These are phyloP conservation scores for Fusarium floridanum DNA, from an alignment of 2,329 filamentous ascomycete species.

Conservation along the genomic window DNA sequence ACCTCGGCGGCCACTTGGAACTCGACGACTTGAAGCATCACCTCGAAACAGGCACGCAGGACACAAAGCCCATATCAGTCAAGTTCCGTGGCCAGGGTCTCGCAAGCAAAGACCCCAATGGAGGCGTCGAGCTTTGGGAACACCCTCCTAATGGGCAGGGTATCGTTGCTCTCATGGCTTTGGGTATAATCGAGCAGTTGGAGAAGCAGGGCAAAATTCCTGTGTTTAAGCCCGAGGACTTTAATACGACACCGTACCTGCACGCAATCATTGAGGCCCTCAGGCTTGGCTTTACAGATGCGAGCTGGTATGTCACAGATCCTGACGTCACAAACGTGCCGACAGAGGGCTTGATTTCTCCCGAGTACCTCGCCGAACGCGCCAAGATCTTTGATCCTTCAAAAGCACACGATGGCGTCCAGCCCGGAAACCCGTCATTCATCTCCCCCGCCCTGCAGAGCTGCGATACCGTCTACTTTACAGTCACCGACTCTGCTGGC, in stretches of 20 bases:
- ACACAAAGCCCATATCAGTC: conserved; percentile 87
- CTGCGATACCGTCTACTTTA: conserved; percentile 96
- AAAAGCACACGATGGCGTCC: conserved; percentile 69
- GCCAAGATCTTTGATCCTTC: conserved; percentile 69
- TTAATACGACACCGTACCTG: conserved; percentile 85
- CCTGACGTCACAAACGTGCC: conserved; percentile 80
- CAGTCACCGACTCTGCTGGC: conserved; percentile 82
- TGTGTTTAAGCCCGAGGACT: conserved; percentile 75
- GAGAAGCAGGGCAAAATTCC: conserved; percentile 82
- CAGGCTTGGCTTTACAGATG: conserved; percentile 91
- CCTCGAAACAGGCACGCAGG: conserved; percentile 75
- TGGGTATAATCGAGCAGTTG: conserved; percentile 91
- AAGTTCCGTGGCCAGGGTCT: conserved; percentile 77
- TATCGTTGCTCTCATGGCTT: conserved; percentile 92
- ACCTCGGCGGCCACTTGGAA: conserved; percentile 82
- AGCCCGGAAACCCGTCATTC: conserved; percentile 72
- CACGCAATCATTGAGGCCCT: conserved; percentile 91
- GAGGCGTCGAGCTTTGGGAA: conserved; percentile 89
- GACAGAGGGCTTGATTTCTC: conserved; percentile 75
- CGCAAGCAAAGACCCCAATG: conserved; percentile 41
- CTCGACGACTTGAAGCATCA: conserved; percentile 86
- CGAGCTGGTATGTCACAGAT: conserved; percentile 90
- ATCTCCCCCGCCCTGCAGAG: conserved; percentile 81
- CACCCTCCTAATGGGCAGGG: conserved; percentile 97
- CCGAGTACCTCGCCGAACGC: conserved; percentile 80